These are phyloP conservation scores for Boletus eberwhitei DNA, from an alignment of 768 basidiomycete species.

Conservation along the genomic window DNA sequence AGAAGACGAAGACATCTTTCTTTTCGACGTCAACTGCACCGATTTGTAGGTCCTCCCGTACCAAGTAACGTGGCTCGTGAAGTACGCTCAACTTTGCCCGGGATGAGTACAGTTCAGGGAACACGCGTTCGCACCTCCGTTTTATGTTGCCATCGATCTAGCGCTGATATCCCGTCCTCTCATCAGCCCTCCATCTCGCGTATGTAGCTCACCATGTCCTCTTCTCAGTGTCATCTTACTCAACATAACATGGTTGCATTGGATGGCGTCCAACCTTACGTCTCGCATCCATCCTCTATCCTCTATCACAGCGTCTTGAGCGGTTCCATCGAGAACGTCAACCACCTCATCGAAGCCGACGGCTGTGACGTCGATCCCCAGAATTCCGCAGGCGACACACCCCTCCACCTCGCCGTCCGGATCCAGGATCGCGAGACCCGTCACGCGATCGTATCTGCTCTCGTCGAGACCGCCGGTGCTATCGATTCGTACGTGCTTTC, in stretches of 20 bases:
- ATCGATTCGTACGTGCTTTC: slow-evolving; percentile 19
- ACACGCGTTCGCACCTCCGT: slow-evolving; percentile 27
- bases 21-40: slow-evolving; percentile 32
- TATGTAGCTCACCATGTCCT: slow-evolving; percentile 10
- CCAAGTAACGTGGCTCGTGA: background rate
- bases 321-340: slow-evolving; percentile 18
- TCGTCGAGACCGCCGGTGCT: slow-evolving; percentile 25
- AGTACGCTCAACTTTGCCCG: background rate
- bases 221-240: background rate
- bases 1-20: slow-evolving; percentile 12
- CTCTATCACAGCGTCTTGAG: slow-evolving; percentile 14
- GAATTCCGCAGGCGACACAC: slow-evolving; percentile 27
- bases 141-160: background rate
- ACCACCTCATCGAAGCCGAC: slow-evolving; percentile 21
- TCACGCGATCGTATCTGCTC: slow-evolving; percentile 18
- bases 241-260: background rate
- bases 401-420: slow-evolving; percentile 27
- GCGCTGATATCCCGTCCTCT: slow-evolving; percentile 8
- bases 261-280: background rate
- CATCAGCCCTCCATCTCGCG: slow-evolving; percentile 32
- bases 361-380: slow-evolving; percentile 30
- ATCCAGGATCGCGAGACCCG: slow-evolving; percentile 14
- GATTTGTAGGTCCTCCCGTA: slow-evolving; percentile 23
- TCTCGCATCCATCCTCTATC: background rate
- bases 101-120: slow-evolving; percentile 20